Evolutionary conservation across 306 rosid species (phyloP).

Genomic region (Hippophae rhamnoides): DNA sequence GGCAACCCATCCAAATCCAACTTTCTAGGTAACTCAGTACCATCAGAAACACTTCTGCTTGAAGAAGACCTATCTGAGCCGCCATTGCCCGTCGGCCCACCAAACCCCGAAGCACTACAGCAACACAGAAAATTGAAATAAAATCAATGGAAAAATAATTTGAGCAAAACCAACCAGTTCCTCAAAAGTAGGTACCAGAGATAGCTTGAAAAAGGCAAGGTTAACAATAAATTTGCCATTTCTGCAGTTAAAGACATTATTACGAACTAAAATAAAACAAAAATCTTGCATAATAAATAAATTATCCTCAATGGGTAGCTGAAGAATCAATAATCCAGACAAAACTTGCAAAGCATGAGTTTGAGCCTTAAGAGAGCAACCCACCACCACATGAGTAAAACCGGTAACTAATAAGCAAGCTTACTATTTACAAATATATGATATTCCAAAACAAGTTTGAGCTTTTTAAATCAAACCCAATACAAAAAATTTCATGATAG

Average conservation of each 20-base stretch:
- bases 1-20: slow-evolving; percentile 86
- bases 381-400: background rate
- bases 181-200: background rate
- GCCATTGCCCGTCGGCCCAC: slow-evolving; percentile 42
- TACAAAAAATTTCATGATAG: background rate
- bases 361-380: background rate
- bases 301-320: background rate
- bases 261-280: background rate
- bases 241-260: background rate
- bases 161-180: background rate
- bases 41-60: slow-evolving; percentile 45
- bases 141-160: background rate
- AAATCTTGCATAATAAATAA: background rate
- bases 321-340: background rate
- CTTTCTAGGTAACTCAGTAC: slow-evolving; percentile 49
- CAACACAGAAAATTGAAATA: slow-evolving; percentile 16
- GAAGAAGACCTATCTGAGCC: slow-evolving; percentile 50
- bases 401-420: background rate
- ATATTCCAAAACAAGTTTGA: background rate
- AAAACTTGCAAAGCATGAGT: background rate
- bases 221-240: background rate
- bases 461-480: background rate
- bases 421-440: background rate
- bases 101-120: slow-evolving; percentile 75
- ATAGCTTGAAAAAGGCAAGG: background rate